phyloP scores from a whole-genome alignment of 768 basidiomycete species.

The Coprinopsis marcescibilis region DNA sequence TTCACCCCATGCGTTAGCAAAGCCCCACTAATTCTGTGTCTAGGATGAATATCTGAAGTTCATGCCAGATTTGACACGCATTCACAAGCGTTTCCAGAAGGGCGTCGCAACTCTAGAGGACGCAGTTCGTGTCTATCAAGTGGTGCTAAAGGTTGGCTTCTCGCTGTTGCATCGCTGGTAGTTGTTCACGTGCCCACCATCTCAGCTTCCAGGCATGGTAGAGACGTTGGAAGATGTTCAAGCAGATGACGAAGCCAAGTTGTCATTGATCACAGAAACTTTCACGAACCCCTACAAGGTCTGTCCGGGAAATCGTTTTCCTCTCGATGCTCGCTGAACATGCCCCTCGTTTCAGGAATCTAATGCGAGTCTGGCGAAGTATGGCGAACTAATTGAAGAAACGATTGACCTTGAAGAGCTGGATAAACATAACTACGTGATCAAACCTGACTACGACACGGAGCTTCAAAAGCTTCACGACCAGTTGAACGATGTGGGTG shows the following conservation, averaged over 20 bases:
- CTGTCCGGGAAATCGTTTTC: no score
- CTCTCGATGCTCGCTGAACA: no score
- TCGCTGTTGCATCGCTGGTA: not conserved
- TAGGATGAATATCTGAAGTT: slow-evolving; percentile 83
- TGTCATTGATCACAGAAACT: slow-evolving; percentile 43
- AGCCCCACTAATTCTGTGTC: not conserved
- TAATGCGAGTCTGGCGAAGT: slow-evolving; percentile 60
- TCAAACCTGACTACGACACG: slow-evolving; percentile 88
- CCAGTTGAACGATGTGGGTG: slow-evolving; percentile 51
- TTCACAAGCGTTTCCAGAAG: slow-evolving; percentile 89
- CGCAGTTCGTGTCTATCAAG: slow-evolving; percentile 94
- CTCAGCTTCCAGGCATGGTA: slow-evolving; percentile 71
- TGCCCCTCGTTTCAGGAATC: slow-evolving; percentile 49
- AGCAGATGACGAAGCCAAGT: slow-evolving; percentile 39
- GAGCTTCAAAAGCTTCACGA: slow-evolving; percentile 62
- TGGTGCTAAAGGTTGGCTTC: slow-evolving; percentile 64
- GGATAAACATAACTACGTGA: slow-evolving; percentile 81
- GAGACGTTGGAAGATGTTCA: slow-evolving; percentile 49
- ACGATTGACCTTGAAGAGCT: slow-evolving; percentile 89
- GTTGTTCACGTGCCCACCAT: not conserved
- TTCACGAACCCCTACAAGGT: not conserved
- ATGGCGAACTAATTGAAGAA: slow-evolving; percentile 91
- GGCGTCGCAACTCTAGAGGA: slow-evolving; percentile 83
- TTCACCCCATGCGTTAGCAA: not conserved
- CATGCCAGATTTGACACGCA: slow-evolving; percentile 91